Evolutionary conservation across 192 early-diverging fungal species (phyloP).

Genomic region (Geosiphon pyriformis): DNA sequence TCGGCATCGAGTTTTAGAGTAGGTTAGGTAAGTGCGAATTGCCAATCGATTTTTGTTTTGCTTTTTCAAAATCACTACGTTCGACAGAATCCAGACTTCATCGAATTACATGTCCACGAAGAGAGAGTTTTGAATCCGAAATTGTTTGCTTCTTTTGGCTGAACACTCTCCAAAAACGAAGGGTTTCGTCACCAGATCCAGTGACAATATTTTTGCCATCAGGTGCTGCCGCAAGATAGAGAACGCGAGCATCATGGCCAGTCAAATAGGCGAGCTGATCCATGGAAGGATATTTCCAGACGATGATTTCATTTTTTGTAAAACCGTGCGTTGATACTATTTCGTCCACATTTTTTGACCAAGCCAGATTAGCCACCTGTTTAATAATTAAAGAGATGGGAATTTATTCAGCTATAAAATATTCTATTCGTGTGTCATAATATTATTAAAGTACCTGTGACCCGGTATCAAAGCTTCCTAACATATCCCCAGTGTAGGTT

Average conservation of each 20-base stretch:
- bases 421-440: neutral
- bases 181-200: constrained; percentile 70
- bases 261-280: constrained; percentile 57
- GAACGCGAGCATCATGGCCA: constrained; percentile 77
- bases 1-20: too few species aligned
- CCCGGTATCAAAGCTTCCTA: constrained; percentile 62
- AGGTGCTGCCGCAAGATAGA: constrained; percentile 86
- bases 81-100: too few species aligned
- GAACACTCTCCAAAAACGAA: constrained; percentile 95
- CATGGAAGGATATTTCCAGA: constrained; percentile 84
- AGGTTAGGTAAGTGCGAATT: too few species aligned
- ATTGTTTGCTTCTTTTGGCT: constrained; percentile 7
- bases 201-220: constrained; percentile 91
- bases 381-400: neutral
- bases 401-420: neutral
- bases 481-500: constrained; percentile 47
- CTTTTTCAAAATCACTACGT: too few species aligned
- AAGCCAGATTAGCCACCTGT: constrained; percentile 85
- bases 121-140: neutral
- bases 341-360: constrained; percentile 75
- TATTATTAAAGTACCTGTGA: constrained; percentile 58
- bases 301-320: constrained; percentile 77
- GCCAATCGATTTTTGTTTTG: too few species aligned
- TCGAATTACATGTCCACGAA: neutral
- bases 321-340: constrained; percentile 92